These are phyloP conservation scores for Penicillium sp. DNA, from an alignment of 2,329 filamentous ascomycete species.

Conservation along the genomic window DNA sequence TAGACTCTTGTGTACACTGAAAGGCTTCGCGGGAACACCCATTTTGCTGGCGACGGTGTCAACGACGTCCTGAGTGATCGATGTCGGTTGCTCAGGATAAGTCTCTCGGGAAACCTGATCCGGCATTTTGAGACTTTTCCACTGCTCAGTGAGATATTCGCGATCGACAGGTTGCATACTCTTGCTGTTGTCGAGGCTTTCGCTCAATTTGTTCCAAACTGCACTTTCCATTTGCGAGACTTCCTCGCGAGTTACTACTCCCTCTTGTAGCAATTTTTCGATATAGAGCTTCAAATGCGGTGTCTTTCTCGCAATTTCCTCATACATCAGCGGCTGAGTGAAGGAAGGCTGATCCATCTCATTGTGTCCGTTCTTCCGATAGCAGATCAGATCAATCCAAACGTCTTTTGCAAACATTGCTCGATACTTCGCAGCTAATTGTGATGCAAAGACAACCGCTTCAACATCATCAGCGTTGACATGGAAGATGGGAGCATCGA, in stretches of 20 bases:
- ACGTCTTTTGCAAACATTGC: conserved; percentile 98
- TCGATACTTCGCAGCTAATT: conserved; percentile 95
- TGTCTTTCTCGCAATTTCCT: conserved; percentile 84
- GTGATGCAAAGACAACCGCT: conserved; percentile 96
- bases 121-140: conserved; percentile 99
- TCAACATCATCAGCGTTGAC: conserved; percentile 99
- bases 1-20: conserved; percentile 84
- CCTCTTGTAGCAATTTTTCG: conserved; percentile 84
- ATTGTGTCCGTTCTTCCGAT: conserved; percentile 98
- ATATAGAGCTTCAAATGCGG: conserved; percentile 89
- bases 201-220: conserved; percentile 99
- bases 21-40: conserved; percentile 87
- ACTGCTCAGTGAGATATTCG: conserved; percentile 97
- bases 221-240: conserved; percentile 99
- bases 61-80: conserved; percentile 65
- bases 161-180: conserved; percentile 95
- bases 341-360: conserved; percentile 99
- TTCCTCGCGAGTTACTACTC: conserved; percentile 95
- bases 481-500: conserved; percentile 98
- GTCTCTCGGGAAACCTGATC: conserved; percentile 96
- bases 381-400: conserved; percentile 97
- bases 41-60: conserved; percentile 80
- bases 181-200: conserved; percentile 95
- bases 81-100: conserved; percentile 81
- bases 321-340: conserved; percentile 99